These are phyloP conservation scores for Tulasnella sp. DNA, from an alignment of 768 basidiomycete species.

Conservation along the genomic window DNA sequence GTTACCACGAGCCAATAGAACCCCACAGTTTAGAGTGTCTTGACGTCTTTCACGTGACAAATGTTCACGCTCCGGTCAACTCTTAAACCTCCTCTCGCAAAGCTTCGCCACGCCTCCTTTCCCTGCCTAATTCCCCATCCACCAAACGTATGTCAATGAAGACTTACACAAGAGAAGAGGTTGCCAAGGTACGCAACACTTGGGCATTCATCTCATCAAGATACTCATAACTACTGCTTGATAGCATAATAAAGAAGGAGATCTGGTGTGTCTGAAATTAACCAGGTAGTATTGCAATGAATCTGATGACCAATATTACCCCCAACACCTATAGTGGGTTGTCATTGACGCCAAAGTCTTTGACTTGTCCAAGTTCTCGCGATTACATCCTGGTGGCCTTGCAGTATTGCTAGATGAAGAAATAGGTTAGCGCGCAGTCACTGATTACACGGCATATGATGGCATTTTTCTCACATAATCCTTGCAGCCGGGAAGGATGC, in stretches of 20 bases:
- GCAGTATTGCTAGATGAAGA: conserved; percentile 66
- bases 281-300: background rate
- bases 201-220: background rate
- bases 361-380: conserved; percentile 66
- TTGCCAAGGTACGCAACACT: conserved; percentile 55
- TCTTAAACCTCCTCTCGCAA: background rate
- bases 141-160: conserved; percentile 21
- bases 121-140: background rate
- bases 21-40: no score
- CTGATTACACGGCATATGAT: background rate
- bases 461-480: background rate
- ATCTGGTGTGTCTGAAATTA: conserved; percentile 32
- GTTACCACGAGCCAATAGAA: background rate
- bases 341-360: conserved; percentile 75
- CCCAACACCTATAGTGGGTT: conserved; percentile 57
- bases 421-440: conserved; percentile 41
- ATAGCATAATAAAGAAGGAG: conserved; percentile 64
- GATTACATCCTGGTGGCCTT: conserved; percentile 71
- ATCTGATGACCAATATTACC: no score
- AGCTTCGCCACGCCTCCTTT: background rate
- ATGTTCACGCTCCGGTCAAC: background rate
- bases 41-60: conserved; percentile 6
- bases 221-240: background rate
- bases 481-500: conserved; percentile 66
- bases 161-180: conserved; percentile 50